Percentiles rank a stretch among this genome's conserved stretches.
Evolutionary conservation across 768 basidiomycete genomes (phyloP).

Genomic region (Boletus speciosus): DNA sequence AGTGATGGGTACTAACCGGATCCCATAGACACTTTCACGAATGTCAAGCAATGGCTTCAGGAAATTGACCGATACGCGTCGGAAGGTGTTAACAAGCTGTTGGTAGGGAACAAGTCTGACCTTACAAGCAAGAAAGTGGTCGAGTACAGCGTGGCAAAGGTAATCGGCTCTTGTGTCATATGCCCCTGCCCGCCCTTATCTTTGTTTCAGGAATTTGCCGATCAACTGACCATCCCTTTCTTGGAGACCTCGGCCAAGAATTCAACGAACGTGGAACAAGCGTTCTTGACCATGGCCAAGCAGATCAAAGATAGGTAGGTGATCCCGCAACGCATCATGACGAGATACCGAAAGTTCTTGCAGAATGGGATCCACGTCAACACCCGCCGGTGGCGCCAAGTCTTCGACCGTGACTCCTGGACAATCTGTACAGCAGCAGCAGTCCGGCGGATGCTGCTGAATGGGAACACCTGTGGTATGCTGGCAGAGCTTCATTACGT

Average conservation of each 20-base stretch:
- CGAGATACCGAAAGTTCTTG: background rate
- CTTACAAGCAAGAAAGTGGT: slow-evolving; percentile 96
- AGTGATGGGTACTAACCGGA: slow-evolving; percentile 5
- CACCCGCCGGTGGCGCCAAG: slow-evolving; percentile 72
- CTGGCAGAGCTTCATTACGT: slow-evolving; percentile 16
- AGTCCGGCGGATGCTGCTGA: slow-evolving; percentile 78
- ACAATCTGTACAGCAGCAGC: slow-evolving; percentile 76
- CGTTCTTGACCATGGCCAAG: slow-evolving; percentile 98
- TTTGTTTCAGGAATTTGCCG: slow-evolving; percentile 79
- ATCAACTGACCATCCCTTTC: slow-evolving; percentile 91
- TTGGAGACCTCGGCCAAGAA: slow-evolving; percentile 99
- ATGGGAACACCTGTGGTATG: slow-evolving; percentile 19
- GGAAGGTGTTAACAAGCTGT: slow-evolving; percentile 96
- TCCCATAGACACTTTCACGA: slow-evolving; percentile 79
- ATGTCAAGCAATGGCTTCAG: slow-evolving; percentile 93
- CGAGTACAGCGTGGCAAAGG: slow-evolving; percentile 85
- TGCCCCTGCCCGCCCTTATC: background rate
- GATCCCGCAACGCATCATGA: background rate
- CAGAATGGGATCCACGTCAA: slow-evolving; percentile 84
- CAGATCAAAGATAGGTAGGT: slow-evolving; percentile 87
- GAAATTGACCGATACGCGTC: slow-evolving; percentile 96
- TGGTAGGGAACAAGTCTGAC: slow-evolving; percentile 99
- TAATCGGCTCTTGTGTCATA: slow-evolving; percentile 24
- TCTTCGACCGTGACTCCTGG: slow-evolving; percentile 82
- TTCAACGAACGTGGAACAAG: slow-evolving; percentile 97